A percentile compares a stretch with the other conserved stretches of the same genome.
These are phyloP conservation scores for Camelina hispida DNA, from an alignment of 345 rosid genomes.

Conservation along the genomic window DNA sequence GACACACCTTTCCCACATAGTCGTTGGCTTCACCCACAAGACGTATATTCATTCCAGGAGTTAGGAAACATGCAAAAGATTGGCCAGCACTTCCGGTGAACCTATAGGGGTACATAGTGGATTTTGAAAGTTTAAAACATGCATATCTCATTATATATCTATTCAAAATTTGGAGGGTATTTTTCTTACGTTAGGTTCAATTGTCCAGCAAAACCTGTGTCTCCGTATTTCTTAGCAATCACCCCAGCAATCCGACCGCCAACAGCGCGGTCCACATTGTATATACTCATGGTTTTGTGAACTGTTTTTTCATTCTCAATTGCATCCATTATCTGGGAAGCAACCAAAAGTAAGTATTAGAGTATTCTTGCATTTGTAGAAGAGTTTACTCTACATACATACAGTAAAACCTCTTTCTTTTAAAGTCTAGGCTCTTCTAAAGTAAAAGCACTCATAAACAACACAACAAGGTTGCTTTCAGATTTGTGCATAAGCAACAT, in stretches of 20 bases:
- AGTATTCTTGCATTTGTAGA: slow-evolving; percentile 8
- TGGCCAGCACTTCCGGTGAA: slow-evolving; percentile 98
- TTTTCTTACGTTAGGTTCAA: slow-evolving; percentile 82
- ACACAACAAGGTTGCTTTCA: neutral
- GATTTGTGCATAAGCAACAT: slow-evolving; percentile 17
- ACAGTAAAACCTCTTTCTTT: slow-evolving; percentile 7
- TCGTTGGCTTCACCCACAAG: slow-evolving; percentile 98
- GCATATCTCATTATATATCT: slow-evolving; percentile 12
- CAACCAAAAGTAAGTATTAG: slow-evolving; percentile 10
- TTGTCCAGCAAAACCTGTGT: slow-evolving; percentile 96
- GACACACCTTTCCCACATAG: slow-evolving; percentile 92
- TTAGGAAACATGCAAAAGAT: slow-evolving; percentile 94
- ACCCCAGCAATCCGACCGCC: slow-evolving; percentile 92
- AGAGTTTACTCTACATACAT: slow-evolving; percentile 12
- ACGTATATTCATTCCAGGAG: slow-evolving; percentile 95
- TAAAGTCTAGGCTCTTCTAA: slow-evolving; percentile 1
- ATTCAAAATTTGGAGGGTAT: slow-evolving; percentile 8
- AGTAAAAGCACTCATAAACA: neutral
- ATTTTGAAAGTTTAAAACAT: slow-evolving; percentile 11
- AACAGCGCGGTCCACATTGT: slow-evolving; percentile 94
- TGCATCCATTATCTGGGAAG: slow-evolving; percentile 73
- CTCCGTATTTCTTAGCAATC: slow-evolving; percentile 93
- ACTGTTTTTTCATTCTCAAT: slow-evolving; percentile 81
- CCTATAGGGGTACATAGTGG: slow-evolving; percentile 51
- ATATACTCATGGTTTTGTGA: slow-evolving; percentile 67